A percentile compares a stretch with the other conserved stretches of the same genome.
Evolutionary conservation across 768 basidiomycete species (phyloP).

Genomic region (Pisolithus microcarpus): DNA sequence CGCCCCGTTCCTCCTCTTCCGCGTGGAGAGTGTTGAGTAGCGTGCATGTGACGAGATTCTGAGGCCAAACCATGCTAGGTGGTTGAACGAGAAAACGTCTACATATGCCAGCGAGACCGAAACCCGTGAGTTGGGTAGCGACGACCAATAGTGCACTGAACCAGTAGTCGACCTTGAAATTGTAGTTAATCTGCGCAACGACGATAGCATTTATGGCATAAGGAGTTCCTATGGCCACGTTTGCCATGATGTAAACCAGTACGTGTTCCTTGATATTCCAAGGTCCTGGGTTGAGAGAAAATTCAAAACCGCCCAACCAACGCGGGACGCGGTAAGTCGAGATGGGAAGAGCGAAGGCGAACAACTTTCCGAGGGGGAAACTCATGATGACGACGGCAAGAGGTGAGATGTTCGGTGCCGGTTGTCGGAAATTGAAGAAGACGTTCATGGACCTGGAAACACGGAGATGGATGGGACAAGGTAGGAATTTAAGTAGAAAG

Average conservation of each 20-base stretch:
- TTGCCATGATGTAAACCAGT: conserved; percentile 91
- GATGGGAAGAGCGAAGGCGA: conserved; percentile 79
- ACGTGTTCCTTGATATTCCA: conserved; percentile 98
- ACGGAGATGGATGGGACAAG: conserved; percentile 7
- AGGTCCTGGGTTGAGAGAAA: conserved; percentile 90
- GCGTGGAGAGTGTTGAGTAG: conserved; percentile 94
- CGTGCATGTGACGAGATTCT: conserved; percentile 91
- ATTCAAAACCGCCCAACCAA: conserved; percentile 47
- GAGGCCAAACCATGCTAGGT: conserved; percentile 97
- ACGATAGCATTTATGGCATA: conserved; percentile 88
- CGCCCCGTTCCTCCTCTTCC: conserved; percentile 54
- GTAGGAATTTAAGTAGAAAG: neutral
- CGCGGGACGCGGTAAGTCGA: conserved; percentile 57
- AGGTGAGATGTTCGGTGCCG: conserved; percentile 78
- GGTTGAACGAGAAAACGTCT: conserved; percentile 93
- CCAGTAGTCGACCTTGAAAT: conserved; percentile 60
- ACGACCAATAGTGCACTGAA: conserved; percentile 77
- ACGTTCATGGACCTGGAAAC: conserved; percentile 64
- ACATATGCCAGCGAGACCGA: conserved; percentile 86
- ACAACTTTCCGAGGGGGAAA: conserved; percentile 85
- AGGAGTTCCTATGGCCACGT: conserved; percentile 64
- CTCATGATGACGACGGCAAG: conserved; percentile 79
- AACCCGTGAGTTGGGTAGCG: conserved; percentile 91
- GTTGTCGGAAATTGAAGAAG: conserved; percentile 92
- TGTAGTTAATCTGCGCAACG: conserved; percentile 73